A percentile compares a stretch with the other conserved stretches of the same genome.
Evolutionary conservation across 2,329 filamentous ascomycete species (phyloP).

Genomic region (Aspergillus costaricaensis): DNA sequence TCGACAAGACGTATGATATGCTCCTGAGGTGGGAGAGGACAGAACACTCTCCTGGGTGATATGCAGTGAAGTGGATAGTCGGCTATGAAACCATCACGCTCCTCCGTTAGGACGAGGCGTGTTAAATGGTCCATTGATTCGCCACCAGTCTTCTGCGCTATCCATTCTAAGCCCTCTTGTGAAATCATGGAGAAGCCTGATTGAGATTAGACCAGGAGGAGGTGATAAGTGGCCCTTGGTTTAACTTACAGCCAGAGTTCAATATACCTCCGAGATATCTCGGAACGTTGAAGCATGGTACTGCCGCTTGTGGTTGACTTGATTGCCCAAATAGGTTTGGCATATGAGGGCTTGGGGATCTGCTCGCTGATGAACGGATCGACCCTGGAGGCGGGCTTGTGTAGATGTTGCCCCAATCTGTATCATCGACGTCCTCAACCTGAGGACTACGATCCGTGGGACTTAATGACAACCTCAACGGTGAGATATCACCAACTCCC

Average conservation of each 20-base stretch:
- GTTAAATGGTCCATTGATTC: not conserved
- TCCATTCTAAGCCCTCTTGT: slow-evolving; percentile 18
- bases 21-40: slow-evolving; percentile 16
- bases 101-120: not conserved
- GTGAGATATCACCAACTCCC: not conserved
- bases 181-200: slow-evolving; percentile 16
- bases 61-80: not conserved
- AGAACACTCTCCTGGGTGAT: slow-evolving; percentile 12
- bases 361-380: not conserved
- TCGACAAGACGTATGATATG: slow-evolving; percentile 13
- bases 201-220: not conserved
- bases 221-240: not conserved
- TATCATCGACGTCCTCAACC: not conserved
- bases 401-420: not conserved
- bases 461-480: not conserved
- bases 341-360: not conserved
- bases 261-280: slow-evolving; percentile 14
- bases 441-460: not conserved
- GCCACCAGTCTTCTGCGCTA: slow-evolving; percentile 13
- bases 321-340: not conserved
- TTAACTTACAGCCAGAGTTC: slow-evolving; percentile 11
- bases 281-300: slow-evolving; percentile 13
- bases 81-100: not conserved
- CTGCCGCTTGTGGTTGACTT: not conserved
- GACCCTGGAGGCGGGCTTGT: not conserved